These are phyloP conservation scores for Tetrahymena malaccensis DNA, from an alignment of 73 alveolate species.

Conservation along the genomic window DNA sequence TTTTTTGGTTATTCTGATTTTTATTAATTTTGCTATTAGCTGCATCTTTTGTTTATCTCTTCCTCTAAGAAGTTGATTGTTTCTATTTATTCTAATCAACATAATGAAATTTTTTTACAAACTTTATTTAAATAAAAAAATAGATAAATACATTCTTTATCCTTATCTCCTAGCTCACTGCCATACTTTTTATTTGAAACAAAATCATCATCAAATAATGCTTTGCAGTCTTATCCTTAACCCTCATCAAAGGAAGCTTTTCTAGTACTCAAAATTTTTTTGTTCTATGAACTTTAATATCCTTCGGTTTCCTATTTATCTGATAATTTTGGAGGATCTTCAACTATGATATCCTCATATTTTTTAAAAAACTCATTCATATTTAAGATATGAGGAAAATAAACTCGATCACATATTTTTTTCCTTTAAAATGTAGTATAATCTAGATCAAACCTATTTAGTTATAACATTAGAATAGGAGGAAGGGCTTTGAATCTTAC, in stretches of 20 bases:
- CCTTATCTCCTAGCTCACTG: background rate
- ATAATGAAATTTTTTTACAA: too few species aligned
- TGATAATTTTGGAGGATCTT: conserved; percentile 14
- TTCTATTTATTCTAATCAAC: background rate
- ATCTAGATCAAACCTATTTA: conserved; percentile 75
- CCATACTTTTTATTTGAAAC: background rate
- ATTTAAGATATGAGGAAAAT: conserved; percentile 63
- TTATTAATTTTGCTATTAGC: background rate
- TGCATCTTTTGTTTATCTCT: background rate
- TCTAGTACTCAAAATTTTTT: background rate
- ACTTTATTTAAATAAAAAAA: too few species aligned
- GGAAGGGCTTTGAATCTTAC: conserved; percentile 65
- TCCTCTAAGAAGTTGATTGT: background rate
- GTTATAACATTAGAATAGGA: conserved; percentile 54
- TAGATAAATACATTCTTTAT: background rate
- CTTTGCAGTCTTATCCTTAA: conserved; percentile 4
- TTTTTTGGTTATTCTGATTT: background rate
- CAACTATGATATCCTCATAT: conserved; percentile 35
- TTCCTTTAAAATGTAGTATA: conserved; percentile 18
- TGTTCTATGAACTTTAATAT: background rate
- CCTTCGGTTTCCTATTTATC: background rate
- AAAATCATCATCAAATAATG: background rate
- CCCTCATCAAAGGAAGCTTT: conserved; percentile 4
- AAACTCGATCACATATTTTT: conserved; percentile 39
- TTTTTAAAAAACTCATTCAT: conserved; percentile 66